These are phyloP conservation scores for Papiliotrema terrestris DNA, from an alignment of 1,284 basidiomycete species.

Conservation along the genomic window DNA sequence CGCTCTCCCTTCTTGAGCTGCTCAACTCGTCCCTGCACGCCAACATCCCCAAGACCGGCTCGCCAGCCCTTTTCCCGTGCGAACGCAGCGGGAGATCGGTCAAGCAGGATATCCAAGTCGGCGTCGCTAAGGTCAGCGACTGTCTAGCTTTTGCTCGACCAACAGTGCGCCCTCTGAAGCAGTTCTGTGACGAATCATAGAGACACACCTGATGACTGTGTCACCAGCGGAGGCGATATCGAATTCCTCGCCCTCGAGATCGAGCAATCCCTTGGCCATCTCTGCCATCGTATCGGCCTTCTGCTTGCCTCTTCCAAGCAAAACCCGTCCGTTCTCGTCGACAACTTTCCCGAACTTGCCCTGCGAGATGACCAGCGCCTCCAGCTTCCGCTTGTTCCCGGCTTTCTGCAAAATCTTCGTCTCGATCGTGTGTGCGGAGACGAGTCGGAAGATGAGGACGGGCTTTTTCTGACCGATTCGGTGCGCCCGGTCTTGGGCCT, in stretches of 20 bases:
- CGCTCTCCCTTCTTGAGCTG: conserved; percentile 47
- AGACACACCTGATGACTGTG: conserved; percentile 62
- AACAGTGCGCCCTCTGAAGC: neutral
- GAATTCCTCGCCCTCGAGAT: conserved; percentile 83
- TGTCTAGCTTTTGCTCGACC: neutral
- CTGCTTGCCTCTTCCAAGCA: conserved; percentile 46
- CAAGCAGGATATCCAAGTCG: conserved; percentile 74
- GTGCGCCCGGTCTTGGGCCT: conserved; percentile 93
- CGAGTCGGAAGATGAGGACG: conserved; percentile 81
- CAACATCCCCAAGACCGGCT: conserved; percentile 37
- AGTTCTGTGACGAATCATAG: neutral
- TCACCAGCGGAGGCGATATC: conserved; percentile 74
- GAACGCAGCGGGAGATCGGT: conserved; percentile 76
- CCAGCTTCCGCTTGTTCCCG: conserved; percentile 79
- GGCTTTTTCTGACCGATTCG: conserved; percentile 90
- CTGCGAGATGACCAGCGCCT: conserved; percentile 90
- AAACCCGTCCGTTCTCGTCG: conserved; percentile 55
- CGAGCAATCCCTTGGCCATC: conserved; percentile 73
- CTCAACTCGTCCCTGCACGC: conserved; percentile 32
- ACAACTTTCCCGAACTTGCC: conserved; percentile 67
- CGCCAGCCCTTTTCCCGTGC: conserved; percentile 73
- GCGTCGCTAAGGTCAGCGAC: conserved; percentile 54
- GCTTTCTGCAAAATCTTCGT: conserved; percentile 87
- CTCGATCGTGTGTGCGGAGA: conserved; percentile 77
- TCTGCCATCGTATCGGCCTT: conserved; percentile 65